phyloP scores from a whole-genome alignment of 177 flowering plant species.

The Vitis hybrid region DNA sequence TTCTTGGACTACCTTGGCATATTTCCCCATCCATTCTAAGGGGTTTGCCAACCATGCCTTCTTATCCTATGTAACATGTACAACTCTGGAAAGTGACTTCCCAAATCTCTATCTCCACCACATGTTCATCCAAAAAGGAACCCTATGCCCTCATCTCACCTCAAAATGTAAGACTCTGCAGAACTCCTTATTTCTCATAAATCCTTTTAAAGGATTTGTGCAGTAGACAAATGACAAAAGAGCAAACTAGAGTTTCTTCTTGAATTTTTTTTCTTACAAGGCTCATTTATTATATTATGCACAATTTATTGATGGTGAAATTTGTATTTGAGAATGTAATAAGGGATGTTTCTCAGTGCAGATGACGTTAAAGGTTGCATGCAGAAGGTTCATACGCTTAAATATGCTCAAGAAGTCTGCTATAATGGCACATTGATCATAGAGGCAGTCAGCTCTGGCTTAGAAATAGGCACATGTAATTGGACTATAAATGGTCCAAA shows the following conservation, averaged over 20 bases:
- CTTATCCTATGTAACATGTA: too few species aligned
- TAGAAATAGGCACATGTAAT: conserved; percentile 85
- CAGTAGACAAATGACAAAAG: too few species aligned
- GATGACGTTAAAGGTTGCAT: conserved; percentile 73
- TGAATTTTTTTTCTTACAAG: not conserved
- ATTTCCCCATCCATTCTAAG: too few species aligned
- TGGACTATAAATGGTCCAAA: conserved; percentile 68
- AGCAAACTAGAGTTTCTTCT: not conserved
- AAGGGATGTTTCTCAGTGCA: conserved; percentile 61
- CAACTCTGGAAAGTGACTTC: too few species aligned
- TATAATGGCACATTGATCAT: conserved; percentile 68
- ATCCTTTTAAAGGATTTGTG: too few species aligned
- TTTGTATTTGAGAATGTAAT: conserved; percentile 18
- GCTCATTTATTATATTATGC: not conserved
- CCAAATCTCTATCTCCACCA: too few species aligned
- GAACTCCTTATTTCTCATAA: too few species aligned
- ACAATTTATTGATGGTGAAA: not conserved
- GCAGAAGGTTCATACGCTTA: conserved; percentile 62
- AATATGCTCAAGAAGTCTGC: conserved; percentile 80
- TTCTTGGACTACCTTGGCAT: not conserved
- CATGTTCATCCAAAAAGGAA: too few species aligned
- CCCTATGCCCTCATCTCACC: too few species aligned
- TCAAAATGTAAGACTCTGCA: too few species aligned
- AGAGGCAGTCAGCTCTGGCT: conserved; percentile 84
- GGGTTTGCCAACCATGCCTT: not conserved